phyloP scores from a whole-genome alignment of 805 yeast species.

The Myxozyma lipomycoides region DNA sequence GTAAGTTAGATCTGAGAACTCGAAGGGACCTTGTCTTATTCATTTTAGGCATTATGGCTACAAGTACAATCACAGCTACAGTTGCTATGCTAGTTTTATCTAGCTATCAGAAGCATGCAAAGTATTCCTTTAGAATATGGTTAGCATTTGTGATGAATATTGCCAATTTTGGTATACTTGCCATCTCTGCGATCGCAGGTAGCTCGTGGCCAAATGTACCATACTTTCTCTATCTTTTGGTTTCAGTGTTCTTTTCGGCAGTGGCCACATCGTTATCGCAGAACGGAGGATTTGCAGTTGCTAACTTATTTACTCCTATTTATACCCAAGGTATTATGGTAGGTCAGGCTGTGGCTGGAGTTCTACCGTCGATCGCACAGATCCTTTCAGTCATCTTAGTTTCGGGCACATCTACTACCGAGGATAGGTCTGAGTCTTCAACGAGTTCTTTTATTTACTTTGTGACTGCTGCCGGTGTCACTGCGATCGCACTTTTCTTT shows the following conservation, averaged over 20 bases:
- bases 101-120: slow-evolving; percentile 18
- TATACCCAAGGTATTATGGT: slow-evolving; percentile 89
- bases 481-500: slow-evolving; percentile 43
- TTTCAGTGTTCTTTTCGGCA: slow-evolving; percentile 48
- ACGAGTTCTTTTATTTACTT: slow-evolving; percentile 41
- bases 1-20: slow-evolving; percentile 31
- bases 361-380: slow-evolving; percentile 73
- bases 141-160: slow-evolving; percentile 20
- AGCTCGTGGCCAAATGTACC: slow-evolving; percentile 15
- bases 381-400: slow-evolving; percentile 50
- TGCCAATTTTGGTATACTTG: slow-evolving; percentile 18
- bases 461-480: slow-evolving; percentile 49
- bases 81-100: slow-evolving; percentile 22
- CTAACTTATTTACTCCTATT: slow-evolving; percentile 66
- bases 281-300: slow-evolving; percentile 85
- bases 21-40: background rate
- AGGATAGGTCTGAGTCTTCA: slow-evolving; percentile 5
- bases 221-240: slow-evolving; percentile 52
- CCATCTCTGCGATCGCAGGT: slow-evolving; percentile 26
- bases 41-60: slow-evolving; percentile 18
- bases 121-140: slow-evolving; percentile 25
- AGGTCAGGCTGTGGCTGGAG: slow-evolving; percentile 94
- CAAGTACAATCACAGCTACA: slow-evolving; percentile 39
- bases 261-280: slow-evolving; percentile 79
- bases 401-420: slow-evolving; percentile 8